These are phyloP conservation scores for Cyberlindnera mrakii DNA, from an alignment of 805 yeast species.

Conservation along the genomic window DNA sequence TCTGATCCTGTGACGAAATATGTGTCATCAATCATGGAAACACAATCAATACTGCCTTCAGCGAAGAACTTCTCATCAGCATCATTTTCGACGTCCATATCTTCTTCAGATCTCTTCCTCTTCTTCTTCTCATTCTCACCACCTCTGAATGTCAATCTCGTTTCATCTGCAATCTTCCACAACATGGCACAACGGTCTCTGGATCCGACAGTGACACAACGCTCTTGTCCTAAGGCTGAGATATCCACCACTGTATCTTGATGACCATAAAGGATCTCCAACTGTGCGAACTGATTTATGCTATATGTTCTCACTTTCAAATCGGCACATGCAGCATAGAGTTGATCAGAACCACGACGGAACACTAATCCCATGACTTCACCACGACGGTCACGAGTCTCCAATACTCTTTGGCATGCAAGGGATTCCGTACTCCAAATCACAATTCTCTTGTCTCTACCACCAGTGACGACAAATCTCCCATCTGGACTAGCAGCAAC, in stretches of 20 bases:
- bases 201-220: slow-evolving; percentile 94
- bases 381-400: slow-evolving; percentile 66
- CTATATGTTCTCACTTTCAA: slow-evolving; percentile 83
- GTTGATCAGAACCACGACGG: slow-evolving; percentile 74
- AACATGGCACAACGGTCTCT: slow-evolving; percentile 92
- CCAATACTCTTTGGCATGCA: slow-evolving; percentile 70
- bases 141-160: slow-evolving; percentile 88
- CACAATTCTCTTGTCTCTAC: slow-evolving; percentile 71
- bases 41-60: slow-evolving; percentile 90
- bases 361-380: slow-evolving; percentile 68
- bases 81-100: slow-evolving; percentile 24
- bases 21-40: slow-evolving; percentile 85
- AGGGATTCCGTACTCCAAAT: slow-evolving; percentile 83
- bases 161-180: slow-evolving; percentile 96
- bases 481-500: slow-evolving; percentile 88
- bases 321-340: slow-evolving; percentile 91
- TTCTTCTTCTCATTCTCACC: slow-evolving; percentile 52
- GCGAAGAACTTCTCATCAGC: slow-evolving; percentile 38
- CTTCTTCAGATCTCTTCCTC: slow-evolving; percentile 26
- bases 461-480: slow-evolving; percentile 85
- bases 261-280: slow-evolving; percentile 91
- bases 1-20: slow-evolving; percentile 94
- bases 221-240: slow-evolving; percentile 73
- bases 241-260: slow-evolving; percentile 86
- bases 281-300: slow-evolving; percentile 77